A percentile compares a stretch with the other conserved stretches of the same genome.
These are phyloP conservation scores for Hirschioporus abietinus DNA, from an alignment of 768 basidiomycete genomes.

Conservation along the genomic window DNA sequence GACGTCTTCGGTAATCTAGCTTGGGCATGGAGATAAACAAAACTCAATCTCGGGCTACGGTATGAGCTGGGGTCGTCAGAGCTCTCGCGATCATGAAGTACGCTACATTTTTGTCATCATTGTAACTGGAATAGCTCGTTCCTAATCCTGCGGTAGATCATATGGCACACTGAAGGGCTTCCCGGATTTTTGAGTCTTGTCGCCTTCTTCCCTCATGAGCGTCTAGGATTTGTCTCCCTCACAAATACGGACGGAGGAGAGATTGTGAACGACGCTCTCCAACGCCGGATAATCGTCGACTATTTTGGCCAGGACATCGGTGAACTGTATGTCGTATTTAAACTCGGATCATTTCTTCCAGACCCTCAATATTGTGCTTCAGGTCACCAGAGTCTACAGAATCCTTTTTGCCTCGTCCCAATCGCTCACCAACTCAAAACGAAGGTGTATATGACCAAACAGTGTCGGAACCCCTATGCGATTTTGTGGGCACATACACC, in stretches of 20 bases:
- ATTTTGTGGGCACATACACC: slow-evolving; percentile 31
- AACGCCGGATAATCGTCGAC: slow-evolving; percentile 12
- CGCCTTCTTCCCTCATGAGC: slow-evolving; percentile 29
- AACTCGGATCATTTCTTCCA: no score
- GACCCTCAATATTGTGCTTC: no score
- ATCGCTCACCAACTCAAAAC: neutral
- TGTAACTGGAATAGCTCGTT: neutral
- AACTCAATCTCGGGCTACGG: slow-evolving; percentile 33
- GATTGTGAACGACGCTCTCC: slow-evolving; percentile 2
- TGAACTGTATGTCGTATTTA: neutral
- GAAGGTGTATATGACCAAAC: slow-evolving; percentile 12
- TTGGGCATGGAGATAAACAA: slow-evolving; percentile 10
- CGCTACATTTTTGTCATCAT: slow-evolving; percentile 7
- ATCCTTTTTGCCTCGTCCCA: neutral
- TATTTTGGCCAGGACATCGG: slow-evolving; percentile 1
- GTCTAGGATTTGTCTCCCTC: slow-evolving; percentile 30
- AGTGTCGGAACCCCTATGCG: slow-evolving; percentile 17
- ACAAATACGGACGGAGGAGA: slow-evolving; percentile 24
- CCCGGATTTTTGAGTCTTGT: slow-evolving; percentile 29
- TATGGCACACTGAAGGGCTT: slow-evolving; percentile 28
- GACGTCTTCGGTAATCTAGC: slow-evolving; percentile 24
- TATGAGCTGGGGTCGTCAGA: slow-evolving; percentile 34
- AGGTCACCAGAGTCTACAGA: neutral
- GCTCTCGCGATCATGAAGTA: slow-evolving; percentile 38
- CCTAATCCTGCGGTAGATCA: slow-evolving; percentile 20